Conservation (phyloP, 148 eudicot species). For the Chenopodium formosanum region DNA sequence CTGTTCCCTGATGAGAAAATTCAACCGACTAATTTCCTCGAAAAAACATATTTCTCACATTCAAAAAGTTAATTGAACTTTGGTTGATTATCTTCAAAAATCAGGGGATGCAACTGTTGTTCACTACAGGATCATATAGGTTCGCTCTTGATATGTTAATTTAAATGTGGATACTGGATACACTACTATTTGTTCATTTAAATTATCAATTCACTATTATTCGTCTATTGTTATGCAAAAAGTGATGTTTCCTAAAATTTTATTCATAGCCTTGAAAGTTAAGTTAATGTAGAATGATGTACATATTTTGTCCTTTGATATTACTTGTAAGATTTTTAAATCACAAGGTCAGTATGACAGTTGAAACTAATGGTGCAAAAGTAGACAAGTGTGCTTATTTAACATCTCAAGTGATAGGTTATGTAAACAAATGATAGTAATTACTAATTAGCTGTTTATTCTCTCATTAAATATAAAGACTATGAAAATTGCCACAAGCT, state of each 20-base stretch:
- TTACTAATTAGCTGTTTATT: too few species aligned
- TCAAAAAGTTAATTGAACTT: background rate
- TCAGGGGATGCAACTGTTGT: background rate
- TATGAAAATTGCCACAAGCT: background rate
- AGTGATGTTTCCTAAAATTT: background rate
- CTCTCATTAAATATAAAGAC: background rate
- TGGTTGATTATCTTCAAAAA: too few species aligned
- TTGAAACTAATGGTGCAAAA: background rate
- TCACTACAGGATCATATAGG: background rate
- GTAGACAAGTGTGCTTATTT: background rate
- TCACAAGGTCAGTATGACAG: background rate
- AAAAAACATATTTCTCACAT: background rate
- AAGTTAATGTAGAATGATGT: background rate
- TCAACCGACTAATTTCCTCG: background rate
- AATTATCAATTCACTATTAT: background rate
- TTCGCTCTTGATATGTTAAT: background rate
- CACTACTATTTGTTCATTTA: background rate
- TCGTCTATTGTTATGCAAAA: background rate
- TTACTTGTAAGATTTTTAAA: too few species aligned
- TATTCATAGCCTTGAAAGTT: background rate
- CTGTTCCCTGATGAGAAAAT: too few species aligned
- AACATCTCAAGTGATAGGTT: background rate
- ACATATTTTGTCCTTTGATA: too few species aligned
- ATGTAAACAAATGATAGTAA: background rate
- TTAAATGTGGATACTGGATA: too few species aligned